Base-by-base conservation (phyloP, 2,329 filamentous ascomycete species). In the Trichoderma gracile region DNA sequence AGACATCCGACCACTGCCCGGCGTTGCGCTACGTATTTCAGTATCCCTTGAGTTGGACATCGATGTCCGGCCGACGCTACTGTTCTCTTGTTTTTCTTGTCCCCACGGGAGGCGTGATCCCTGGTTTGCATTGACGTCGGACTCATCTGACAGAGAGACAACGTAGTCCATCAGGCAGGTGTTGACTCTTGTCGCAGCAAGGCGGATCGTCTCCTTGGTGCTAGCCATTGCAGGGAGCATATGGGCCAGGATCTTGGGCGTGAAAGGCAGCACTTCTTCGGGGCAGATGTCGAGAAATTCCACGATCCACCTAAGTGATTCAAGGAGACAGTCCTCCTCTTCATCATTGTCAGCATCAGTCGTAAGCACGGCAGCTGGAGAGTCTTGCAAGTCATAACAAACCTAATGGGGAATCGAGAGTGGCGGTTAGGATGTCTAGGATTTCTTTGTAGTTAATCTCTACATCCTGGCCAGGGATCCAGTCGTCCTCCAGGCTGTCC, bases 281-380 rank as follows among this genome's bases (percentile, higher is more conserved):
- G 95, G 94, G 71, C 93, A 97, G 52, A 99, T 98, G 68, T 98
- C 93, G 70, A 99, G 90, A 74, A 99, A 97, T 66, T 90, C 91
- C 69, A 97, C 93, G 68, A 99, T 93, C 95, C 95, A 99, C 67
- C 92, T 87, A 30, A 99, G 81, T 3, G 93, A 93, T 60, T 96
- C 96, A 45, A 97, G 83, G 50, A 97, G 85, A 68, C 96, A 93
- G 72, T 97, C 92, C 74, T 98, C 93, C 74, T 97, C 93, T 89
- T 74, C 21, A 47, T 21, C 5, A 9, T 23, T 2, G 53, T 71
- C 19, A 69, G 64, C 42, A 66, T 46, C 10, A 30, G 3, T 14
- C 9, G 30, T 45, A 33, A 53, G 38, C 19, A 42, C 14, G 4
- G 3, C 17, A 3, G 25, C 3, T 10, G 30, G 46, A 14, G 15